Conservation (phyloP, 176 grass and related monocot species). For the Rhynchospora breviuscula region DNA sequence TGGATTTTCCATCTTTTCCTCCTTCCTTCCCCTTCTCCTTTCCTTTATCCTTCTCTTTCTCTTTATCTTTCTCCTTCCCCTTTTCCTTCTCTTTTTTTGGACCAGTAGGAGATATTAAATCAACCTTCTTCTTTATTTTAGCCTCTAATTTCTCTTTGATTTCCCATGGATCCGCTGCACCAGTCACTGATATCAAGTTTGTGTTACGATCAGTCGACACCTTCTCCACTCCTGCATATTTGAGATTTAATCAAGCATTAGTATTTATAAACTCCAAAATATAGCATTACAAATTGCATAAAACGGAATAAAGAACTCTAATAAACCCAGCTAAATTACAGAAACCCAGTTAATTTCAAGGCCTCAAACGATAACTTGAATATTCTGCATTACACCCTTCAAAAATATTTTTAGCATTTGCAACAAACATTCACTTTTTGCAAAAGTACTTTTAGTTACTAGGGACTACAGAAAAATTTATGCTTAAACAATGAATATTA, state of each 20-base stretch:
- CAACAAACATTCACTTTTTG: not conserved
- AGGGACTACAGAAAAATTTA: not conserved
- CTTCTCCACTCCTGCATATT: constrained; percentile 17
- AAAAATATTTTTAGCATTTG: not conserved
- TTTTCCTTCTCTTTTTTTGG: constrained; percentile 38
- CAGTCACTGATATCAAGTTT: constrained; percentile 19
- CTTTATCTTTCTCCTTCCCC: constrained; percentile 22
- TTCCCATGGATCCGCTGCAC: constrained; percentile 21
- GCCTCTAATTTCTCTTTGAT: constrained; percentile 15
- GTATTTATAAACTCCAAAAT: not conserved
- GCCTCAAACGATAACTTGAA: too few relatives aligned
- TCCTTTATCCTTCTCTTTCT: constrained; percentile 11
- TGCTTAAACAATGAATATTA: not conserved
- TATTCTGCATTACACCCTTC: not conserved
- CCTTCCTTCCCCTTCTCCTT: constrained; percentile 14
- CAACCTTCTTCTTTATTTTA: constrained; percentile 18
- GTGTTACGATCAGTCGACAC: not conserved
- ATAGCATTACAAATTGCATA: too few relatives aligned
- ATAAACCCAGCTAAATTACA: too few relatives aligned
- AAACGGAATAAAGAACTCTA: too few relatives aligned
- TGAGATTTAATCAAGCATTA: not conserved
- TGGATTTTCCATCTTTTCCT: constrained; percentile 5
- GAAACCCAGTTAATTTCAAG: not conserved
- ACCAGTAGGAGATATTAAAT: constrained; percentile 16
- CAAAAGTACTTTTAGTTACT: not conserved